A percentile compares a stretch with the other conserved stretches of the same genome.
Conservation (phyloP, 768 basidiomycete genomes). For the Cantharellus cinnabarinus region DNA sequence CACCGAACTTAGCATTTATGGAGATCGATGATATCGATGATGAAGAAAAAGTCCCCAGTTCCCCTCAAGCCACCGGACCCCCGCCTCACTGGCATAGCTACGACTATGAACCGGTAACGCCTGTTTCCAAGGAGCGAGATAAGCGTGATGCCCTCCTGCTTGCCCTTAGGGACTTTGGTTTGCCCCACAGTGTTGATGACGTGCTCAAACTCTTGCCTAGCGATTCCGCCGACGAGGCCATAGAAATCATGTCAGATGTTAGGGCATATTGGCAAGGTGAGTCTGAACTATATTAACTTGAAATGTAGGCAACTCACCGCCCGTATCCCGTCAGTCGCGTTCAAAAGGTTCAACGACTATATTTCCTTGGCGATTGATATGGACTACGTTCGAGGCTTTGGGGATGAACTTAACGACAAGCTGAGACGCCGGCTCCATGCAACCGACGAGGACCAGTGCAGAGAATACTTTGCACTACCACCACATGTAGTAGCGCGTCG, state of each 20-base stretch:
- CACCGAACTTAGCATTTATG: not conserved
- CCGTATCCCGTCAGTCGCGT: slow-evolving; percentile 25
- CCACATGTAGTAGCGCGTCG: not conserved
- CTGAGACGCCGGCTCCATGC: slow-evolving; percentile 12
- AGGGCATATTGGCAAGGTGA: slow-evolving; percentile 8
- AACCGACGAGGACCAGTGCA: not conserved
- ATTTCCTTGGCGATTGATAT: slow-evolving; percentile 36
- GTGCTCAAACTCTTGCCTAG: slow-evolving; percentile 2
- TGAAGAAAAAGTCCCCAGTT: too few relatives aligned
- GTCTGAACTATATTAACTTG: not conserved
- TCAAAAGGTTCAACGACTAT: slow-evolving; percentile 38
- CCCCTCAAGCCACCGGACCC: not conserved
- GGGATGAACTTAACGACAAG: slow-evolving; percentile 24
- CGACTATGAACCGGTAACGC: too few relatives aligned
- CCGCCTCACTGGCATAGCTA: not conserved
- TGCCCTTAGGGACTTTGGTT: slow-evolving; percentile 19
- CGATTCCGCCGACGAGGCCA: slow-evolving; percentile 1
- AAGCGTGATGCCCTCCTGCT: too few relatives aligned
- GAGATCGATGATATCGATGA: too few relatives aligned
- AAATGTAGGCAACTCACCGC: not conserved
- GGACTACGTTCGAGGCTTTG: slow-evolving; percentile 33
- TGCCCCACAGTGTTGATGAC: not conserved
- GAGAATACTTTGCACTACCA: not conserved
- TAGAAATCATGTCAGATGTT: slow-evolving; percentile 9
- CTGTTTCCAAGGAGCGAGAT: too few relatives aligned